These are phyloP conservation scores for Candida maris DNA, from an alignment of 805 yeast species.

Conservation along the genomic window DNA sequence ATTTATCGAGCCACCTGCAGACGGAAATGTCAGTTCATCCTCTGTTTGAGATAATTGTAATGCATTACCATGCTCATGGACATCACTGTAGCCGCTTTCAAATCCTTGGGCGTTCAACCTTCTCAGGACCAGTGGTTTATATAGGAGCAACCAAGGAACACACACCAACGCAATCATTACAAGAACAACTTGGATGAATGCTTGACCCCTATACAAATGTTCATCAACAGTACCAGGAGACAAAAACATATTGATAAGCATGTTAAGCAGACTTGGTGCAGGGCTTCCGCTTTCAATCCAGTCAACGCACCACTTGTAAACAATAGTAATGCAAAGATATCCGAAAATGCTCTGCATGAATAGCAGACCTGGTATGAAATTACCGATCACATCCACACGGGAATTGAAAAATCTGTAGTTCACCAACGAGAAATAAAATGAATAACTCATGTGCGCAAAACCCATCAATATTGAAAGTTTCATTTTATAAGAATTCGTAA, in stretches of 20 bases:
- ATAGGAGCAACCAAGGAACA: constrained; percentile 69
- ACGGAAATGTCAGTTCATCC: constrained; percentile 19
- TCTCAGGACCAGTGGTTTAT: constrained; percentile 51
- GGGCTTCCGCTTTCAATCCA: constrained; percentile 60
- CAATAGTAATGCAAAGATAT: constrained; percentile 59
- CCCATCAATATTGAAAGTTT: constrained; percentile 74
- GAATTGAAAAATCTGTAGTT: constrained; percentile 57
- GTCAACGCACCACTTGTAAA: constrained; percentile 72
- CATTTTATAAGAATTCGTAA: constrained; percentile 75
- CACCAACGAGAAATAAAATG: constrained; percentile 63
- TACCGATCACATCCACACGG: constrained; percentile 63
- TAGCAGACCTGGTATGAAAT: constrained; percentile 67
- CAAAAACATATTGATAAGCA: constrained; percentile 73
- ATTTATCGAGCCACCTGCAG: constrained; percentile 23
- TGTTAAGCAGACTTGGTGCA: constrained; percentile 71
- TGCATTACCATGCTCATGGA: constrained; percentile 33
- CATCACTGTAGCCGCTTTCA: constrained; percentile 48
- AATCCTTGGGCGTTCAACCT: constrained; percentile 46
- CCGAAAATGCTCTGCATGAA: constrained; percentile 79
- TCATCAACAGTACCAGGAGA: constrained; percentile 69
- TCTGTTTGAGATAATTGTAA: constrained; percentile 26
- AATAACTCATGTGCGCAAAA: constrained; percentile 69
- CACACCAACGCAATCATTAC: constrained; percentile 59
- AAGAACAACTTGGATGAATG: constrained; percentile 54
- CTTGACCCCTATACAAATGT: constrained; percentile 62